Base-by-base conservation (phyloP, 2,329 filamentous ascomycete genomes). In the Verticillium alfalfae region DNA sequence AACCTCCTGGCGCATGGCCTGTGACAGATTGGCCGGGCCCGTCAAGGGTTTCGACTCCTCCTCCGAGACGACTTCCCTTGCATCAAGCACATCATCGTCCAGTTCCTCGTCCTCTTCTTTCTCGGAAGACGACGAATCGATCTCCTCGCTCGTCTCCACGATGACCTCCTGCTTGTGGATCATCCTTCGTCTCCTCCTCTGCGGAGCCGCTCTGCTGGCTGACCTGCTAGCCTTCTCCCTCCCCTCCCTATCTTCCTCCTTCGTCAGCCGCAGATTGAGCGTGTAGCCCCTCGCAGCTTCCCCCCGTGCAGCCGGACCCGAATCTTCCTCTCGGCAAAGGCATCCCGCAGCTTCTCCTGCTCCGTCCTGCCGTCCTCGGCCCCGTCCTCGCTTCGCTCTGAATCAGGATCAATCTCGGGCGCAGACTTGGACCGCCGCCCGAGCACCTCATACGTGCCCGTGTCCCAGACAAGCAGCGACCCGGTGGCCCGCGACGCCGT, bases 381-480 rank as follows among this genome's bases (percentile, higher is more conserved):
- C 13, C 49, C 57, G 5, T 65, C 60, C 3, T 68, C 70, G 22
- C 72, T 67, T 3, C 64, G 66, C 13, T 67, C 66, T 34, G 73
- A 73, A 10, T 70, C 69, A 1, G 75, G 75, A 45, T 72, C 70
- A 1, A 64, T 64, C 2, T 62, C 62, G 3, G 75, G 70, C 0
- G 69, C 68, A 57, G 73, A 67, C 58, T 79, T 74, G 58, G 66
- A 72, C 38, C 63, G 68, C n/a, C 69, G 75, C 8, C 81, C 78
- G 13, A 88, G 73, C 12, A 88, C 69, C 54, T 79, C 76, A 66
- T 86, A 88, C 37, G 81, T 82, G 2, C 85, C 85, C 1, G 82
- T 86, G 66, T 88, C 85, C 85, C 85, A 88, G 49, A 88, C 82
- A 10, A 88, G 74, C 62, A 88, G 76, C 9, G 83, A 86, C 2